phyloP scores from a whole-genome alignment of 169 alveolate genomes.

The Toxoplasma gondii region DNA sequence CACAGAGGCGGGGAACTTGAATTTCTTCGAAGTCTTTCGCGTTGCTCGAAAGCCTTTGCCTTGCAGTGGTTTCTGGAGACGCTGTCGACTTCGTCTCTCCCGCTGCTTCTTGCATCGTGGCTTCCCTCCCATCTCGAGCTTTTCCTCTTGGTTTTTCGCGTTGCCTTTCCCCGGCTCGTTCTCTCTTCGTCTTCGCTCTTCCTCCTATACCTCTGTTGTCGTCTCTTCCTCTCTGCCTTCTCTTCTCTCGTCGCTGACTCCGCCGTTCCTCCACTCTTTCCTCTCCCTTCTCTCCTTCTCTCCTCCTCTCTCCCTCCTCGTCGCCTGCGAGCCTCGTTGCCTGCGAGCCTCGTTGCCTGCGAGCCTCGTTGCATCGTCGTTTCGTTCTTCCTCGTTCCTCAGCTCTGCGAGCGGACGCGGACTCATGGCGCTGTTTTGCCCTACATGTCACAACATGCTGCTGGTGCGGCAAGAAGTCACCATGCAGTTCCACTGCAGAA shows the following conservation, averaged over 20 bases:
- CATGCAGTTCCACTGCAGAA: conserved; percentile 81
- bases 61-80: too few relatives aligned
- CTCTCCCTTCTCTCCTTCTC: background rate
- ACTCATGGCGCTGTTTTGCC: conserved; percentile 62
- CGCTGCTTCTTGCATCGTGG: background rate
- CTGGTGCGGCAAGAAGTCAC: conserved; percentile 21
- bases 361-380: background rate
- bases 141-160: background rate
- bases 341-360: background rate
- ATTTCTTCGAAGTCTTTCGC: too few relatives aligned
- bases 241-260: background rate
- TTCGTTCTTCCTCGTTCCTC: background rate
- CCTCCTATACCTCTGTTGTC: background rate
- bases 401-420: background rate
- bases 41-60: too few relatives aligned
- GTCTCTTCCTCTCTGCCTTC: background rate
- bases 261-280: background rate
- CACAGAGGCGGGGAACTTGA: too few relatives aligned
- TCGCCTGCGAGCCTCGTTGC: background rate
- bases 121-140: background rate
- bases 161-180: background rate
- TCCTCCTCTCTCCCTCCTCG: background rate
- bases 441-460: conserved; percentile 65
- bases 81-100: background rate
- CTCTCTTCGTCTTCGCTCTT: background rate